Evolutionary conservation across 2,329 filamentous ascomycete species (phyloP).

Genomic region (Diaporthe aspalathi): DNA sequence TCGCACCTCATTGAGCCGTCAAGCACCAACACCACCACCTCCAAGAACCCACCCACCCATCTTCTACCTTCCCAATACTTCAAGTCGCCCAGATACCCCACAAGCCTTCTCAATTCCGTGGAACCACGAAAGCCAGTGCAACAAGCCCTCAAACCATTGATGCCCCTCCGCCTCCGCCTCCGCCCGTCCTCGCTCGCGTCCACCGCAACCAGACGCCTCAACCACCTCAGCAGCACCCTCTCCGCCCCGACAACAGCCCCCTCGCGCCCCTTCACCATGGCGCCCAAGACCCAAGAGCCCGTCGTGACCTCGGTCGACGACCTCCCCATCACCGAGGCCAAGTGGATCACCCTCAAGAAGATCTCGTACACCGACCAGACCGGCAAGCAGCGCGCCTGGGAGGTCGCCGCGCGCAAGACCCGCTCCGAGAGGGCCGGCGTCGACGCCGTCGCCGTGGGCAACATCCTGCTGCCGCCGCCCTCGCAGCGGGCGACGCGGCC

Average conservation of each 20-base stretch:
- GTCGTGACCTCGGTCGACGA: slow-evolving; percentile 59
- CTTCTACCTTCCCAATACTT: neutral
- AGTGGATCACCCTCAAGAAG: slow-evolving; percentile 67
- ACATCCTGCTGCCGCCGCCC: slow-evolving; percentile 63
- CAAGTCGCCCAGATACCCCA: neutral
- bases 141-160: neutral
- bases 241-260: no score
- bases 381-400: slow-evolving; percentile 67
- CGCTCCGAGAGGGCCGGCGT: slow-evolving; percentile 62
- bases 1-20: slow-evolving; percentile 4
- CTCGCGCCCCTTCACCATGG: slow-evolving; percentile 47
- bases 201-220: slow-evolving; percentile 32
- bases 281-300: slow-evolving; percentile 56
- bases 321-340: slow-evolving; percentile 62
- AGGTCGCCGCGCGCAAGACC: slow-evolving; percentile 69
- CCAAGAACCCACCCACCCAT: neutral
- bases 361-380: slow-evolving; percentile 69
- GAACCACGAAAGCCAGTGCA: neutral
- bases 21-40: no score
- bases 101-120: neutral
- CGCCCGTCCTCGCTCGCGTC: neutral
- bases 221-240: neutral
- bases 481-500: slow-evolving; percentile 40
- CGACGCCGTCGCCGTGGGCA: slow-evolving; percentile 72
- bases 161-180: slow-evolving; percentile 24